Evolutionary conservation across 371 early-diverging fungal genomes (phyloP), one percentile per base, ranked within the genome.

Genomic region (Mortierella sp.): DNA sequence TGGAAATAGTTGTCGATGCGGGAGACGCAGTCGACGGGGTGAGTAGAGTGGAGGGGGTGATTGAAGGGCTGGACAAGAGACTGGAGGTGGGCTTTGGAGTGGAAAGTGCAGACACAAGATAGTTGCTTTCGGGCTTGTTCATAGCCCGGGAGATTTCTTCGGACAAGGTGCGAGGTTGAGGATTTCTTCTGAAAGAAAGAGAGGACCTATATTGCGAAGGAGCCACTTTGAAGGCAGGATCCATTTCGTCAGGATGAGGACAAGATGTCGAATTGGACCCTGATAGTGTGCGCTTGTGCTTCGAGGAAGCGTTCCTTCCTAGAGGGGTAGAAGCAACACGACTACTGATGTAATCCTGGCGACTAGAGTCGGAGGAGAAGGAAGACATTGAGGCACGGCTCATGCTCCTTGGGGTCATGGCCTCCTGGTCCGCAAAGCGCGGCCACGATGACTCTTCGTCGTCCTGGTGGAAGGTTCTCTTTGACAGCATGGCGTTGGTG

Each of bases 401-500:
- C 21, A 48, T 54, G 56, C 57, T 61, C n/a, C 52, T 42, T 23
- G 71, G 14, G 7, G 54, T 14, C 21, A 1, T 52, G n/a, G n/a
- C n/a, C 21, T 48, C 31, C 5, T 41, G 34, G 12, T 66, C 58
- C 16, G 66, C 62, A 38, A 58, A 72, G 8, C 58, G 62, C 27
- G n/a, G 34, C 4, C 66, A 55, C 72, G 63, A 72, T 47, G 72
- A 51, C 31, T 72, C 72, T 31, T 72, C 72, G 28, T 72, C 63
- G 7, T 52, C 61, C 18, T 61, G 70, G 19, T 69, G 70, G 43
- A 63, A 69, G 6, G 63, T 58, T 38, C 70, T 47, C 48, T 69
- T 69, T 24, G 70, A 69, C 0, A 63, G 53, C 70, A 69, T 68
- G 24, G 30, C 24, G 19, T n/a, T 39, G 26, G 31, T 34, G 47